Conservation (phyloP, 805 yeast genomes). For the Barnettozyma pratensis region DNA sequence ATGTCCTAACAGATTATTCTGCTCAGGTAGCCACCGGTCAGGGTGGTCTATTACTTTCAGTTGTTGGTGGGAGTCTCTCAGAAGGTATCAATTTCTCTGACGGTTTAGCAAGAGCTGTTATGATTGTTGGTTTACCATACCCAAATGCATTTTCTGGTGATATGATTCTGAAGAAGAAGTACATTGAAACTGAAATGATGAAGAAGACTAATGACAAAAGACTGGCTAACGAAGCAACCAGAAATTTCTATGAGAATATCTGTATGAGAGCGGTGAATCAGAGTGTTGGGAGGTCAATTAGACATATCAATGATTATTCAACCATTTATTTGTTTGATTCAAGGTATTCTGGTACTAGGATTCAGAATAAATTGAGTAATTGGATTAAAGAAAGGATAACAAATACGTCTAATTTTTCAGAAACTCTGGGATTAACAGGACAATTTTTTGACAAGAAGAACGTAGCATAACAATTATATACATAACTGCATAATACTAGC, state of each 20-base stretch:
- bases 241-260: slow-evolving; percentile 68
- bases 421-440: slow-evolving; percentile 20
- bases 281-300: slow-evolving; percentile 85
- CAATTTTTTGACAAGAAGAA: slow-evolving; percentile 13
- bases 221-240: slow-evolving; percentile 44
- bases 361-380: slow-evolving; percentile 57
- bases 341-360: slow-evolving; percentile 43
- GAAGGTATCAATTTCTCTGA: slow-evolving; percentile 93
- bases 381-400: slow-evolving; percentile 60
- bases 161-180: slow-evolving; percentile 62
- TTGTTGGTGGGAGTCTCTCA: slow-evolving; percentile 88
- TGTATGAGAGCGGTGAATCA: slow-evolving; percentile 93
- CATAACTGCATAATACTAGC: too few species aligned
- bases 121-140: slow-evolving; percentile 84
- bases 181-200: slow-evolving; percentile 49
- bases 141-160: slow-evolving; percentile 85
- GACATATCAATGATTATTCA: slow-evolving; percentile 80
- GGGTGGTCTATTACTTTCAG: slow-evolving; percentile 74
- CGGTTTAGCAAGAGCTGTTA: slow-evolving; percentile 78
- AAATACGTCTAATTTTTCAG: slow-evolving; percentile 12
- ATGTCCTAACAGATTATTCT: slow-evolving; percentile 47
- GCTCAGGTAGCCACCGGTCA: slow-evolving; percentile 29
- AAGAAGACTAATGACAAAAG: slow-evolving; percentile 40
- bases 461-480: too few species aligned
- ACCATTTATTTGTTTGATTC: slow-evolving; percentile 65